These are phyloP conservation scores for Tribonema minus DNA, from an alignment of 108 stramenopile genomes.

Conservation along the genomic window DNA sequence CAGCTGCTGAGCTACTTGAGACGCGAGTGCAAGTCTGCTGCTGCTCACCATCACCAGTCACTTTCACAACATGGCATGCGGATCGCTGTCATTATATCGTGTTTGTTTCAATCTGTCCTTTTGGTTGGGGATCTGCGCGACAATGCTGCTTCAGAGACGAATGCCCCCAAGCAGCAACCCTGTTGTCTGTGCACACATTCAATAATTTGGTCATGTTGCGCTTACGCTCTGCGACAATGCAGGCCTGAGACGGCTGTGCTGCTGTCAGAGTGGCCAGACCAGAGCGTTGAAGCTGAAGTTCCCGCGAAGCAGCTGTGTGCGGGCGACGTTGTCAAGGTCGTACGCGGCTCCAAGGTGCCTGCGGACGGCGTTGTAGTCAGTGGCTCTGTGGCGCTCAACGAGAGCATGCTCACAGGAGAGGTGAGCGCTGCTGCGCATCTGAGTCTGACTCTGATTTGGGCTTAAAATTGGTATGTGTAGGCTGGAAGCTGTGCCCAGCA, in stretches of 20 bases:
- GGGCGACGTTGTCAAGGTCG: slow-evolving; percentile 73
- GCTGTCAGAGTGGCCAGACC: slow-evolving; percentile 13
- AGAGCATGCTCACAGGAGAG: slow-evolving; percentile 88
- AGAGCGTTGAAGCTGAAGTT: slow-evolving; percentile 25
- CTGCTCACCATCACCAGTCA: too few species aligned
- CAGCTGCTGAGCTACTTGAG: too few species aligned
- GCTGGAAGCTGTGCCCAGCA: neutral
- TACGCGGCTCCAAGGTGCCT: slow-evolving; percentile 69
- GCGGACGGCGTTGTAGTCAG: slow-evolving; percentile 80
- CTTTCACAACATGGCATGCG: too few species aligned
- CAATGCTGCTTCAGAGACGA: too few species aligned
- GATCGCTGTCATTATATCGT: too few species aligned
- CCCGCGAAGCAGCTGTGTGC: slow-evolving; percentile 67
- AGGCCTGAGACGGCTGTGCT: slow-evolving; percentile 27
- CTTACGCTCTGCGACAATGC: too few species aligned
- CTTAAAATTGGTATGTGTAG: neutral
- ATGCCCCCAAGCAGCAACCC: too few species aligned
- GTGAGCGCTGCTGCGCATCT: slow-evolving; percentile 57
- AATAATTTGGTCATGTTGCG: too few species aligned
- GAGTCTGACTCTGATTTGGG: neutral
- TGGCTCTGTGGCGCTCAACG: slow-evolving; percentile 77
- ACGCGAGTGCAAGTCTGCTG: too few species aligned
- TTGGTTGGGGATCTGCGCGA: too few species aligned
- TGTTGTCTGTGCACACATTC: too few species aligned
- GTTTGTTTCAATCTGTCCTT: too few species aligned